Evolutionary conservation across 1,284 basidiomycete species (phyloP).

Genomic region (Cystobasidium slooffiae): DNA sequence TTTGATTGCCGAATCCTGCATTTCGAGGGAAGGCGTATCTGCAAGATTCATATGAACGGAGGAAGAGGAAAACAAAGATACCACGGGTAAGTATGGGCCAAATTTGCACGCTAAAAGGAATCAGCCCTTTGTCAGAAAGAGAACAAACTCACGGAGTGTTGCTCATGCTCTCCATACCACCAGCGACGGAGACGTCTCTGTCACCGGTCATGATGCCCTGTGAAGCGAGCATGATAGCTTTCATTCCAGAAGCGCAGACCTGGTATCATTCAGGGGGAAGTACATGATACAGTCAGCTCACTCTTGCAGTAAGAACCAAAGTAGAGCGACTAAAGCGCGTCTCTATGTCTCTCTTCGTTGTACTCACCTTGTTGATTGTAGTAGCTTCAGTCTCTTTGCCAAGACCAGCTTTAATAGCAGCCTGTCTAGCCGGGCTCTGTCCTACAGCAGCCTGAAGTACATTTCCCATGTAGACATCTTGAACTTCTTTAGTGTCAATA

Average conservation of each 20-base stretch:
- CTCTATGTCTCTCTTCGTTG: neutral
- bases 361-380: conserved; percentile 78
- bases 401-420: conserved; percentile 83
- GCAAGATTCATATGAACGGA: conserved; percentile 21
- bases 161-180: conserved; percentile 61
- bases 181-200: conserved; percentile 58
- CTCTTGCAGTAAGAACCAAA: neutral
- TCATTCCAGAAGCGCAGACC: conserved; percentile 61
- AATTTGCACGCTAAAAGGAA: neutral
- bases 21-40: conserved; percentile 91
- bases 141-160: conserved; percentile 56
- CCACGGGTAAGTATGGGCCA: neutral
- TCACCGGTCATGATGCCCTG: conserved; percentile 60
- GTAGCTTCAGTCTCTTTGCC: conserved; percentile 88
- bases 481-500: conserved; percentile 77
- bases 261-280: conserved; percentile 18
- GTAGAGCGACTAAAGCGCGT: neutral
- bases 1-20: conserved; percentile 86
- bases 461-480: conserved; percentile 97
- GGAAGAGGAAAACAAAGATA: neutral
- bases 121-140: neutral
- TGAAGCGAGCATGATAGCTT: conserved; percentile 59
- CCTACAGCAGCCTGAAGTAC: conserved; percentile 59
- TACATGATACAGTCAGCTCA: neutral
- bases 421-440: conserved; percentile 60